Evolutionary conservation across 257 asterid genomes (phyloP).

Genomic region (Fraxinus americana): DNA sequence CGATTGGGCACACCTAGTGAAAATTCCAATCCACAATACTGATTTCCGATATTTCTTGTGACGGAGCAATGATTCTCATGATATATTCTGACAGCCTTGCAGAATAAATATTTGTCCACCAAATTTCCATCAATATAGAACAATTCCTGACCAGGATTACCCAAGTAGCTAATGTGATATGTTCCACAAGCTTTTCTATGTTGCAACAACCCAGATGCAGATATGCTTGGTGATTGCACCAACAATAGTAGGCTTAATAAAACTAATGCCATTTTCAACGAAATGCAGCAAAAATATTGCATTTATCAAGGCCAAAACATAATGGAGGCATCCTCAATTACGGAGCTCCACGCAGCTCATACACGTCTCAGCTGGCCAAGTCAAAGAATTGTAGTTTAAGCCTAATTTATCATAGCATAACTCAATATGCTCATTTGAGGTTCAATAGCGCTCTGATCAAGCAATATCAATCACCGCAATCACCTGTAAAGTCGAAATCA

Average conservation of each 20-base stretch:
- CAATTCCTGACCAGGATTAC: slow-evolving; percentile 41
- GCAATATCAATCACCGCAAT: slow-evolving; percentile 24
- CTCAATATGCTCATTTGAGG: slow-evolving; percentile 15
- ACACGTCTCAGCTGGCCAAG: slow-evolving; percentile 25
- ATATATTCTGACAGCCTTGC: slow-evolving; percentile 49
- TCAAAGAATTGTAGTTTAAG: slow-evolving; percentile 23
- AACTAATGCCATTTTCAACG: slow-evolving; percentile 41
- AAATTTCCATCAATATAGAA: slow-evolving; percentile 62
- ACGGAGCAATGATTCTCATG: slow-evolving; percentile 46
- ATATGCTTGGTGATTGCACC: slow-evolving; percentile 42
- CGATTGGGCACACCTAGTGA: slow-evolving; percentile 52
- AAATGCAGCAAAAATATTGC: slow-evolving; percentile 33
- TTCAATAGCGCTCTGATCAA: slow-evolving; percentile 24
- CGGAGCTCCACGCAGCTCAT: slow-evolving; percentile 32
- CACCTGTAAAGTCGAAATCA: slow-evolving; percentile 26
- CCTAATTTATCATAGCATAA: slow-evolving; percentile 17
- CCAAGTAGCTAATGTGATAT: slow-evolving; percentile 43
- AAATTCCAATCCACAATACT: slow-evolving; percentile 42
- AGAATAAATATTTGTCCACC: slow-evolving; percentile 63
- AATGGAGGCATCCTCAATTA: slow-evolving; percentile 38
- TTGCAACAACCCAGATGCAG: slow-evolving; percentile 49
- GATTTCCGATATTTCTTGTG: slow-evolving; percentile 33
- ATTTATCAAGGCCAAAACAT: slow-evolving; percentile 26
- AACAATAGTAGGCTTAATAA: slow-evolving; percentile 41
- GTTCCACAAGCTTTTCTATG: slow-evolving; percentile 53